Percentiles rank a stretch among this genome's conserved stretches.
These are phyloP conservation scores for Penicillium polonicum DNA, from an alignment of 2,329 filamentous ascomycete genomes.

Conservation along the genomic window DNA sequence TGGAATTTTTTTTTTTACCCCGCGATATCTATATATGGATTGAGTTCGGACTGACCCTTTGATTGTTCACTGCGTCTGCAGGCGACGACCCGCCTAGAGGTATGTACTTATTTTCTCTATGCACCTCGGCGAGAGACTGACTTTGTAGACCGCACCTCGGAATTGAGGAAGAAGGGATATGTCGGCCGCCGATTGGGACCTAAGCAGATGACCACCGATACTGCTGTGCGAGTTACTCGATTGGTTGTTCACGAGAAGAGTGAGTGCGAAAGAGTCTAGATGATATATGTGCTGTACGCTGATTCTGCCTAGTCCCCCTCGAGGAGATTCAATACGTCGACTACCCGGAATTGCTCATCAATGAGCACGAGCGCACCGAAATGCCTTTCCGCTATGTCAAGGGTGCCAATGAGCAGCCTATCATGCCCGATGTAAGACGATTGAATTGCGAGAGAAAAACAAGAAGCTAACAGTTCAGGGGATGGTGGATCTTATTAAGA, in stretches of 20 bases:
- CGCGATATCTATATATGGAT: not conserved
- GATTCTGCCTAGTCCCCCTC: constrained; percentile 61
- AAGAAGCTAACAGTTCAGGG: constrained; percentile 56
- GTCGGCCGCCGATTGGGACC: constrained; percentile 81
- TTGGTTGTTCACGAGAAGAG: constrained; percentile 82
- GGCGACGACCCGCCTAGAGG: constrained; percentile 92
- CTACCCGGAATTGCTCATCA: constrained; percentile 84
- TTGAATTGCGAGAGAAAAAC: constrained; percentile 15
- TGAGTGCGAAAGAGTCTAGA: constrained; percentile 36
- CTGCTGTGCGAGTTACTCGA: constrained; percentile 88
- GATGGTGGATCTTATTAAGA: constrained; percentile 90
- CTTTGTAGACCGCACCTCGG: constrained; percentile 80
- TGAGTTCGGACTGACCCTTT: not conserved
- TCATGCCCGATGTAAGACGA: constrained; percentile 82
- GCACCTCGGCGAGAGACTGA: constrained; percentile 9
- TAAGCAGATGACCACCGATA: constrained; percentile 98
- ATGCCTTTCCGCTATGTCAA: constrained; percentile 98
- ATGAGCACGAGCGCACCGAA: constrained; percentile 87
- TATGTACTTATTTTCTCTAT: constrained; percentile 45
- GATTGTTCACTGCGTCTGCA: constrained; percentile 37
- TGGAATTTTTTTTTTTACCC: constrained; percentile 26
- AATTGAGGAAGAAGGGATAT: constrained; percentile 91
- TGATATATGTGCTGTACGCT: not conserved
- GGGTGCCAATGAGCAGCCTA: constrained; percentile 68
- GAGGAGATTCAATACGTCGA: constrained; percentile 80